These are phyloP conservation scores for Tympanopsis confertula DNA, from an alignment of 2,329 filamentous ascomycete species.

Conservation along the genomic window DNA sequence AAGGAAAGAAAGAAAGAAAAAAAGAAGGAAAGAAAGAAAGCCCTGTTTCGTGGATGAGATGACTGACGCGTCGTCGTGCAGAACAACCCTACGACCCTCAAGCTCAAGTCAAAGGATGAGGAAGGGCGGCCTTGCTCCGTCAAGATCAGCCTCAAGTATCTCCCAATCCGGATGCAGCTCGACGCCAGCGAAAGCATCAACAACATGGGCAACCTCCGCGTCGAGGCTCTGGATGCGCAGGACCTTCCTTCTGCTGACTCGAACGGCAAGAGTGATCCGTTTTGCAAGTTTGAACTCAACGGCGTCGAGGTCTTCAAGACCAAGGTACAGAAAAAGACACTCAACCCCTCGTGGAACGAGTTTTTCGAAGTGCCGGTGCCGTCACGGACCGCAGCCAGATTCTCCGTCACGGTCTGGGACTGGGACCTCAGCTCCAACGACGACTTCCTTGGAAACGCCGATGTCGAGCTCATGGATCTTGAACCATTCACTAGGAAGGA, in stretches of 20 bases:
- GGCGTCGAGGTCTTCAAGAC: slow-evolving; percentile 89
- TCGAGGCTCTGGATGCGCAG: slow-evolving; percentile 79
- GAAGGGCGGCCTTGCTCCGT: slow-evolving; percentile 68
- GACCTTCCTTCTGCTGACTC: slow-evolving; percentile 89
- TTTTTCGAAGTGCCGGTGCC: slow-evolving; percentile 77
- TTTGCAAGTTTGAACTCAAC: slow-evolving; percentile 87
- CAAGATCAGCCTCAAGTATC: slow-evolving; percentile 86
- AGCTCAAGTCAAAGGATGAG: slow-evolving; percentile 57
- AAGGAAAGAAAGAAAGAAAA: too few species aligned
- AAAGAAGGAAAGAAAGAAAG: too few species aligned
- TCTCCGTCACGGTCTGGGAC: slow-evolving; percentile 76
- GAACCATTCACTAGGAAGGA: slow-evolving; percentile 79
- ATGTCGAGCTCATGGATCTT: slow-evolving; percentile 65
- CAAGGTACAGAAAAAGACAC: slow-evolving; percentile 90
- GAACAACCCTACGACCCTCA: slow-evolving; percentile 81
- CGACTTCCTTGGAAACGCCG: slow-evolving; percentile 70
- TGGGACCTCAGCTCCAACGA: slow-evolving; percentile 96
- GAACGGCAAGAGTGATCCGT: slow-evolving; percentile 94
- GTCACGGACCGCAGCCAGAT: slow-evolving; percentile 77
- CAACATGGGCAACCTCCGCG: slow-evolving; percentile 89
- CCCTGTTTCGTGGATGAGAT: too few species aligned
- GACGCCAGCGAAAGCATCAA: slow-evolving; percentile 96
- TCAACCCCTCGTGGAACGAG: slow-evolving; percentile 91
- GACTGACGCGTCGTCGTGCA: slow-evolving; percentile 22
- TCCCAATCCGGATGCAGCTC: slow-evolving; percentile 86